These are phyloP conservation scores for Alternaria gansuensis DNA, from an alignment of 2,329 filamentous ascomycete genomes.

Conservation along the genomic window DNA sequence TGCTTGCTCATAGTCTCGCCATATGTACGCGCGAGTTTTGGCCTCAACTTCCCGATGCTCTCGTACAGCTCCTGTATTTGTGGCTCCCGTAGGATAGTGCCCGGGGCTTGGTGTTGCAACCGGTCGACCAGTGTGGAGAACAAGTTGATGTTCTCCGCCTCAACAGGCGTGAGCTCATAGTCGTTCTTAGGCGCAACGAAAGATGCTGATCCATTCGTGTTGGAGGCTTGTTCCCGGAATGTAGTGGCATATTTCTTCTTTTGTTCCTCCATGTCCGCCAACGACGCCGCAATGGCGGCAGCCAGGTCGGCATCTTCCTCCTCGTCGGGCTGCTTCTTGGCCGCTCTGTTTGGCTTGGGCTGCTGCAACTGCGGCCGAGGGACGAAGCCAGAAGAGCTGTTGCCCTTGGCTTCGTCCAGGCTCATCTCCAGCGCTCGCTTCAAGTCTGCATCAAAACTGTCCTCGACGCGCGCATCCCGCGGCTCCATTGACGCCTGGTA, in stretches of 20 bases:
- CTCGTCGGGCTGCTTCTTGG: conserved; percentile 63
- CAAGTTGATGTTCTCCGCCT: conserved; percentile 96
- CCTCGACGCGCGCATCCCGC: conserved; percentile 84
- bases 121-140: conserved; percentile 95
- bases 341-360: conserved; percentile 49
- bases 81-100: conserved; percentile 94
- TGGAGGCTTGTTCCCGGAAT: conserved; percentile 79
- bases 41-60: conserved; percentile 90
- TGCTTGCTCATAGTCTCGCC: conserved; percentile 99
- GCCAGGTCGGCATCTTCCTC: conserved; percentile 94
- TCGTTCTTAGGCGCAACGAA: conserved; percentile 81
- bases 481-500: conserved; percentile 84
- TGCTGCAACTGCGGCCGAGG: conserved; percentile 66
- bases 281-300: conserved; percentile 91
- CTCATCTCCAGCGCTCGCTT: conserved; percentile 97
- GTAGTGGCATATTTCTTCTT: conserved; percentile 88
- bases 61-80: conserved; percentile 99
- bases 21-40: conserved; percentile 93
- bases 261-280: conserved; percentile 98
- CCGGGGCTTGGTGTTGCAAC: conserved; percentile 91
- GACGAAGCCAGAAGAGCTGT: conserved; percentile 74
- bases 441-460: conserved; percentile 92
- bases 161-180: conserved; percentile 90
- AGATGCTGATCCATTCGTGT: conserved; percentile 57
- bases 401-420: conserved; percentile 85